phyloP scores from a whole-genome alignment of 352 stramenopile species.

The Saprolegnia diclina region DNA sequence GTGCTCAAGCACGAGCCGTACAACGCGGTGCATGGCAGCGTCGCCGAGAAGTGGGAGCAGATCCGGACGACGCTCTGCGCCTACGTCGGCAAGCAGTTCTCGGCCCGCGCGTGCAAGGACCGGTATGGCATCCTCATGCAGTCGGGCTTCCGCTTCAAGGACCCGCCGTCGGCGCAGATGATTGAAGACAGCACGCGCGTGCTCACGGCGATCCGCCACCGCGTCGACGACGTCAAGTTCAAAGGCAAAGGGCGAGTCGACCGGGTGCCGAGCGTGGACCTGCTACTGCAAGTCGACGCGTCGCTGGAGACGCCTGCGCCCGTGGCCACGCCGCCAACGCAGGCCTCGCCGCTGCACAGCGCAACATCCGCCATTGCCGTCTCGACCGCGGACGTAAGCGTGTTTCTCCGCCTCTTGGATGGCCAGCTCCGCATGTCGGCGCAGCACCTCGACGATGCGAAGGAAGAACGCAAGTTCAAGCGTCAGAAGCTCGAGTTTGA shows the following conservation, averaged over 20 bases:
- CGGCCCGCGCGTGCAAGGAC: constrained; percentile 6
- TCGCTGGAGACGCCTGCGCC: no score
- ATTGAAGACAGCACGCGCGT: constrained; percentile 1
- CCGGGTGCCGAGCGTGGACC: background rate
- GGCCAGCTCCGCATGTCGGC: background rate
- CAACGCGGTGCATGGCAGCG: constrained; percentile 7
- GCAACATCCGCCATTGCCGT: background rate
- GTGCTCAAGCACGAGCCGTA: constrained; percentile 4
- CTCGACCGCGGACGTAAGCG: background rate
- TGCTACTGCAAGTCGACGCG: background rate
- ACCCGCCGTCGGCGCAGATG: background rate
- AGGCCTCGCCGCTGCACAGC: background rate
- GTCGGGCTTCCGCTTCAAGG: constrained; percentile 11
- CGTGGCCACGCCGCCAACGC: no score
- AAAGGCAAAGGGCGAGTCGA: background rate
- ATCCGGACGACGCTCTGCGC: background rate
- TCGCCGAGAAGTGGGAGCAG: constrained; percentile 10
- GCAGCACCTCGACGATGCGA: constrained; percentile 1
- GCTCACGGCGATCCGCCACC: background rate
- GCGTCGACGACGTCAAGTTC: constrained; percentile 9
- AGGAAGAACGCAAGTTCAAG: constrained; percentile 6
- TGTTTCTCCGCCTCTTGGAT: constrained; percentile 1
- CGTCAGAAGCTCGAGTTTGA: constrained; percentile 16
- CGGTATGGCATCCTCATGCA: constrained; percentile 10
- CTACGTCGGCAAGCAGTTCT: constrained; percentile 1